Base-by-base conservation (phyloP, 495 filamentous ascomycete species). In the Acidiella bohemica region DNA sequence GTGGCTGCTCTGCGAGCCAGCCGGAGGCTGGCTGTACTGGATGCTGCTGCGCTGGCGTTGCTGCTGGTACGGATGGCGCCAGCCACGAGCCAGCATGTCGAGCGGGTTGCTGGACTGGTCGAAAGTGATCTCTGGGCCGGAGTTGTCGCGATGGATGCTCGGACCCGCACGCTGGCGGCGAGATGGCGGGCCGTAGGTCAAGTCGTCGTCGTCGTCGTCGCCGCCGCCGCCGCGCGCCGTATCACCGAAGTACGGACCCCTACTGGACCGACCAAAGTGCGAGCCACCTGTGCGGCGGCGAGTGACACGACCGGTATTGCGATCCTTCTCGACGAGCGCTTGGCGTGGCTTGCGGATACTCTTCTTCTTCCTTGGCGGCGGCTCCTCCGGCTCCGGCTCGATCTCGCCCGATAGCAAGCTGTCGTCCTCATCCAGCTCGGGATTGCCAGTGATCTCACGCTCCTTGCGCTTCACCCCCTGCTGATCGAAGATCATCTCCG, bases 401-500 rank as follows among this genome's bases (percentile, higher is more conserved):
- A n/a, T 16, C 29, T 51, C 47, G 18, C 47, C 47, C 4, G 32
- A 33, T 2, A 51, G 33, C 14, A 25, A 31, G 23, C 31, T 33
- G 1, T 39, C 36, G 19, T 47, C 47, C 26, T 51, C 47, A 4
- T 51, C 42, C 2, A 25, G 6, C 3, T 51, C 42, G 3, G 43
- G 37, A 12, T 46, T 34, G 13, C 43, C 47, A 20, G 36, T 46
- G 30, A 81, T 81, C 23, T 60, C 50, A 39, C 72, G 64, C 44
- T 71, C 53, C 57, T 61, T 76, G 57, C 70, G 72, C 48, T 65
- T 66, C 26, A 42, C 64, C 20, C 63, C 82, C 30, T 51, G 66
- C 40, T 56, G 68, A 29, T 59, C 60, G 55, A 77, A 86, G 14
- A 92, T 71, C 31, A 72, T 57, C 54, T 94, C 86, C 0, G 59